Base-by-base conservation (phyloP, 2,329 filamentous ascomycete genomes). In the Geosmithia putterillii region DNA sequence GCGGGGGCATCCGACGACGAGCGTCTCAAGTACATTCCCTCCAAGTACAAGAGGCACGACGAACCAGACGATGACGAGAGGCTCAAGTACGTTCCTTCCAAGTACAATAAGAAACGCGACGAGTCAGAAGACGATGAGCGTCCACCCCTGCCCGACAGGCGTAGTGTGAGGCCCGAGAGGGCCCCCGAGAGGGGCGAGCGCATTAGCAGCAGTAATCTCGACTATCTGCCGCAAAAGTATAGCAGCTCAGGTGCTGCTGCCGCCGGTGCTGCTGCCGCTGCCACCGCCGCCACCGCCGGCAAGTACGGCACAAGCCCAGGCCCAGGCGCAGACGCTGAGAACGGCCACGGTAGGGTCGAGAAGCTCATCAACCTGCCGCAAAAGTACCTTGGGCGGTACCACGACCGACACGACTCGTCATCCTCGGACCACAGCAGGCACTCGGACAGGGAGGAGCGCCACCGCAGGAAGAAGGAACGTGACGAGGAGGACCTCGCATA, bases 401-500 rank as follows among this genome's bases (percentile, higher is more conserved):
- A 57, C n/a, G 48, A 50, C 10, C 9, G 10, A 4, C 6, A 37
- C 35, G 35, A 37, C 28, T 32, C 28, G 28, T 32, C 28, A 3
- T 32, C 28, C 28, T 19, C 36, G 19, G 38, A 17, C 20, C 40
- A 47, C 15, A 43, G 51, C 36, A 45, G 39, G 17, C 44, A 38
- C 17, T 50, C 46, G 2, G 39, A 43, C 20, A 46, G 49, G 6
- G 50, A 50, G 40, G 53, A 45, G 51, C 55, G 48, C 9, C 46
- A 48, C 7, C 15, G 47, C 12, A 23, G 36, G 19, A 52, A 51
- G 37, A 50, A 51, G 28, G 52, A 54, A 19, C 50, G 50, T 4
- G 54, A 56, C 45, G 66, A 71, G 23, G 67, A 71, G 4, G 66
- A 72, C 45, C 57, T 76, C 9, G 71, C 71, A 3, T 77, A 77